Percentiles rank a stretch among this genome's conserved stretches.
phyloP scores from a whole-genome alignment of 2,329 filamentous ascomycete genomes.

The Neonectria neomacrospora region DNA sequence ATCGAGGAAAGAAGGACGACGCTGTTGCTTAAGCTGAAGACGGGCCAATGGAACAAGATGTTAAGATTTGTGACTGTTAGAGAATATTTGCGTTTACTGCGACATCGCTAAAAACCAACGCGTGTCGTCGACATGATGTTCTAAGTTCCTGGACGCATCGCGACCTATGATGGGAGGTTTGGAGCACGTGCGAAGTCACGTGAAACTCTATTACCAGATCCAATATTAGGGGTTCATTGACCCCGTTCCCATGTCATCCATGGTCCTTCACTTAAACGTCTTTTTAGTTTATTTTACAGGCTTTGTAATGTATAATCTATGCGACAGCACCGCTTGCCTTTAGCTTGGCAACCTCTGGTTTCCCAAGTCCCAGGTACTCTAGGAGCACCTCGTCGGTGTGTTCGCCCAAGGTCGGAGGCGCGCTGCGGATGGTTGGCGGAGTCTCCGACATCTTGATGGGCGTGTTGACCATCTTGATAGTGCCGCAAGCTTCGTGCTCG shows the following conservation, averaged over 20 bases:
- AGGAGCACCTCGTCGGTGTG: conserved; percentile 83
- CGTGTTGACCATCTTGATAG: conserved; percentile 90
- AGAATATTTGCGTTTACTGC: conserved; percentile 1
- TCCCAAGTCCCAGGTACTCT: conserved; percentile 69
- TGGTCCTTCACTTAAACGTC: neutral
- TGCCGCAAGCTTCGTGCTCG: conserved; percentile 83
- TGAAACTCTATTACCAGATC: neutral
- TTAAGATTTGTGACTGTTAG: neutral
- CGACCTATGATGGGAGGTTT: neutral
- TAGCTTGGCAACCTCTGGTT: conserved; percentile 69
- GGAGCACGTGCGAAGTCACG: neutral
- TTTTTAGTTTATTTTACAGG: too few relatives aligned
- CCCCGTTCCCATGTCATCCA: neutral
- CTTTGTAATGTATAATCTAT: conserved; percentile 44
- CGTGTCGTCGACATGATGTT: neutral
- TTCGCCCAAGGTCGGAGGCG: conserved; percentile 87
- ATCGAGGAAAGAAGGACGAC: too few relatives aligned
- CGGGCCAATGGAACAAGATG: too few relatives aligned
- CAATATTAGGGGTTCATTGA: neutral
- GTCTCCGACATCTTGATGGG: conserved; percentile 94
- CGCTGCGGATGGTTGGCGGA: conserved; percentile 77
- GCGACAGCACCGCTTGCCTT: conserved; percentile 74
- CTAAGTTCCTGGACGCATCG: neutral
- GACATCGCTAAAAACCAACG: neutral
- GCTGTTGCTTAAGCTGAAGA: neutral